Base-by-base conservation (phyloP, 1,284 basidiomycete species). In the Volvariella surrecta region DNA sequence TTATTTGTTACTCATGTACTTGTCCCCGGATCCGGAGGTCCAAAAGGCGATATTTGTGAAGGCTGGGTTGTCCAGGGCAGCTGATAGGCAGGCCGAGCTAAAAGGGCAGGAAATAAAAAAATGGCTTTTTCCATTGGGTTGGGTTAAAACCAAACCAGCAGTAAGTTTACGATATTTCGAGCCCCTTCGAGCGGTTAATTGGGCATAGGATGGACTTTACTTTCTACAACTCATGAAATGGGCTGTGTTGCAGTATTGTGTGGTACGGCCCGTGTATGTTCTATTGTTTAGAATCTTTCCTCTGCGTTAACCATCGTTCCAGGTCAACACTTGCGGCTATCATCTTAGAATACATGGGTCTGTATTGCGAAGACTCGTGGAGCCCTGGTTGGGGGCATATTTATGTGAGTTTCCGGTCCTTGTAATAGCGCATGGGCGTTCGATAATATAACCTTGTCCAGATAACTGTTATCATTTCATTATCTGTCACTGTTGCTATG, bases 141-240 rank as follows among this genome's bases (percentile, higher is more conserved):
- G 69, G 46, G 61, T 85, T 44, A 74, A 72, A 46, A 76, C 72
- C 65, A 79, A 80, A 50, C 84, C 84, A 0, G 65, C 61, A 53
- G 71, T 74, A 52, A 18, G 60, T 54, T 28, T n/a, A n/a, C n/a
- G 18, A 7, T 10, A 18, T 32, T 15, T n/a, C n/a, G n/a, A n/a
- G n/a, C n/a, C n/a, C n/a, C 18, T 30, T 31, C n/a, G 22, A 24
- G 45, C 31, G 39, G 11, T 45, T 22, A 13, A 40, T 39, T 31
- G 2, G 41, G 21, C 22, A 4, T 35, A 80, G 74, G 77, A 82
- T 52, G 82, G 78, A 0, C 59, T 87, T 13, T 78, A 80, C 50
- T 88, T 88, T 54, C 59, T 89, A 30, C 83, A 86, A 56, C 58
- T 83, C 39, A 84, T 85, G 78, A 89, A 88, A 60, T 84, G 84